Evolutionary conservation across 192 early-diverging fungal species (phyloP), one percentile per base, ranked within the genome.

Genomic region (Chytriomyces hyalinus): DNA sequence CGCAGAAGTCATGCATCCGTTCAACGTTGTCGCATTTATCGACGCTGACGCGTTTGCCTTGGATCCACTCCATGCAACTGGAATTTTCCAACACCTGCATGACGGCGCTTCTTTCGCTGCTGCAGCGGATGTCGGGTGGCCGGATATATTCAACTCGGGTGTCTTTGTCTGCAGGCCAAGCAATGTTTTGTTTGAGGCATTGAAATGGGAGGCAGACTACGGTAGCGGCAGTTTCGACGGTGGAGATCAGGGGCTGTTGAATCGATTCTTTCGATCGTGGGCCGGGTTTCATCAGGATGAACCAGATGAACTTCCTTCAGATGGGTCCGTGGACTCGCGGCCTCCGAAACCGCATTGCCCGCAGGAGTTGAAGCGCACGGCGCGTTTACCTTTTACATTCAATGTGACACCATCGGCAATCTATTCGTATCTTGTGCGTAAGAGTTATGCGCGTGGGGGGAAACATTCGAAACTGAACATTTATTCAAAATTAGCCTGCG

Each of bases 91-190:
- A 4, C 84, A 71, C 61, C 63, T 89, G 22, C 64, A 82, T 43
- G 69, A 20, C 13, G 79, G 83, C 13, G 75, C 66, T 0, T 61
- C 71, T 6, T 91, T 97, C 82, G 93, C 94, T 4, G 95, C 97
- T 5, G 89, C 94, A 6, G 93, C 95, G 6, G 97, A 98, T 67
- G 92, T 92, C 26, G 96, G 96, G 0, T 98, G 97, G 97, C 97
- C 97, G 0, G 97, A 98, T 79, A 93, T 92, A 72, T 98, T 98
- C 85, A 98, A 98, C 80, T 97, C 97, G 59, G 97, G 96, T 6
- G 95, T 98, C 2, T 92, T 98, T 87, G 92, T 93, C 51, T 84
- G 86, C 10, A 80, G 84, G 59, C 92, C 95, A 26, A 81, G 82
- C 48, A 79, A 57, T 6, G 79, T 85, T 24, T 74, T 89, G 24